Conservation (phyloP, 495 filamentous ascomycete species). For the Lasiosphaeriaceae sp. region DNA sequence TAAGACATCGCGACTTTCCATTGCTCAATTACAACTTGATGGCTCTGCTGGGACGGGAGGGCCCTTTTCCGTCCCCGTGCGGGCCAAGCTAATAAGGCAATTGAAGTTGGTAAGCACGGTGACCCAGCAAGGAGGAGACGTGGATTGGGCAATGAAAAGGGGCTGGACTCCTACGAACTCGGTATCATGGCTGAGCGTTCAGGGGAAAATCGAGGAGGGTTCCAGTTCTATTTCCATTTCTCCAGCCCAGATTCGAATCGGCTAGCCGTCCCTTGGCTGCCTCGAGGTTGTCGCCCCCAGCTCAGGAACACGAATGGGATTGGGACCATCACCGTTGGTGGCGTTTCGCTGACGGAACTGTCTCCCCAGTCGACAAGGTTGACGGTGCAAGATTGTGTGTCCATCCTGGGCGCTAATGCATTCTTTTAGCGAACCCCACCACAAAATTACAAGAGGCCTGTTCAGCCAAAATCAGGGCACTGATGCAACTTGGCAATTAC, state of each 20-base stretch:
- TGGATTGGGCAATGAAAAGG: no score
- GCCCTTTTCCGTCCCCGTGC: no score
- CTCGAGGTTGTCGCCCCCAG: background rate
- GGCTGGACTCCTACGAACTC: no score
- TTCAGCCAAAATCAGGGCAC: conserved; percentile 1
- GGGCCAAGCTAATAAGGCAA: no score
- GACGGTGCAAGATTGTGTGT: background rate
- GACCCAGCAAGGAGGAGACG: no score
- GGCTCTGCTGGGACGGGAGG: no score
- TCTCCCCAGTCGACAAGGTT: background rate
- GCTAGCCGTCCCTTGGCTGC: background rate
- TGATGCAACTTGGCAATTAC: background rate
- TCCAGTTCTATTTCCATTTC: no score
- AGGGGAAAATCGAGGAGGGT: no score
- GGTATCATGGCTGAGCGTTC: no score
- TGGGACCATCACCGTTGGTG: conserved; percentile 2
- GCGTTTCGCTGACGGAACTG: background rate
- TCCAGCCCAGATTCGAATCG: background rate
- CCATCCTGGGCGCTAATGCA: conserved; percentile 4
- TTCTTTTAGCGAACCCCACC: conserved; percentile 2
- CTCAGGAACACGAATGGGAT: background rate
- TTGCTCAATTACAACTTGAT: no score
- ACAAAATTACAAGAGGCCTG: conserved; percentile 3
- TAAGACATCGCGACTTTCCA: no score
- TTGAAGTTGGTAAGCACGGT: no score